Evolutionary conservation across 306 rosid genomes (phyloP), one percentile per base, ranked within the genome.

Genomic region (Ceratonia siliqua): DNA sequence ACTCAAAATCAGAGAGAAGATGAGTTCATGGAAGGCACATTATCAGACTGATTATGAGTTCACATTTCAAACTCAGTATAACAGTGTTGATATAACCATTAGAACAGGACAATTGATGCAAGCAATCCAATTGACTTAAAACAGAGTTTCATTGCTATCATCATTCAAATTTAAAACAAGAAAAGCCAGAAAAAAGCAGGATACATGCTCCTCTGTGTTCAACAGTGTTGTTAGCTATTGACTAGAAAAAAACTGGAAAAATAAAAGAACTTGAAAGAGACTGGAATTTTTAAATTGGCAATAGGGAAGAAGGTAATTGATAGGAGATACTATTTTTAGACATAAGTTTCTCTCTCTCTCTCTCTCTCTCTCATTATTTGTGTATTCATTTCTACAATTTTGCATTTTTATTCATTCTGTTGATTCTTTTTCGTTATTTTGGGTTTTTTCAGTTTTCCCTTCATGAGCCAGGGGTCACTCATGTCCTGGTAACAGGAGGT

Each of bases 401-500:
- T 49, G 7, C 21, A 28, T 56, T 75, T 43, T 57, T 57, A 41
- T 9, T n/a, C 24, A 49, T 62, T 59, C 9, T 33, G 45, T 79
- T 74, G 68, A 71, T 62, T 24, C 5, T 14, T 74, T 36, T 11
- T 33, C 17, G 41, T 43, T 77, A 53, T n/a, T 4, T 58, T 69
- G 25, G 13, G 43, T 42, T 70, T 62, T 75, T 82, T 48, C 91
- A 94, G 98, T 94, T 94, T 73, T 49, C 96, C 18, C 8, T 20
- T 18, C 90, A 48, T 5, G 96, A 94, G 68, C 81, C 85, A 21
- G 96, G 98, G 57, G 87, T 94, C 45, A 85, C 82, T 54, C 98
- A 94, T 81, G 98, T 91, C 78, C 84, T 94, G 77, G 98, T 94
- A 72, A 94, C 98, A 6, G 98, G 98, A 36, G 98, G 98, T 73